A percentile compares a stretch with the other conserved stretches of the same genome.
Conservation (phyloP, 1,284 basidiomycete species). For the Ustilago curta region DNA sequence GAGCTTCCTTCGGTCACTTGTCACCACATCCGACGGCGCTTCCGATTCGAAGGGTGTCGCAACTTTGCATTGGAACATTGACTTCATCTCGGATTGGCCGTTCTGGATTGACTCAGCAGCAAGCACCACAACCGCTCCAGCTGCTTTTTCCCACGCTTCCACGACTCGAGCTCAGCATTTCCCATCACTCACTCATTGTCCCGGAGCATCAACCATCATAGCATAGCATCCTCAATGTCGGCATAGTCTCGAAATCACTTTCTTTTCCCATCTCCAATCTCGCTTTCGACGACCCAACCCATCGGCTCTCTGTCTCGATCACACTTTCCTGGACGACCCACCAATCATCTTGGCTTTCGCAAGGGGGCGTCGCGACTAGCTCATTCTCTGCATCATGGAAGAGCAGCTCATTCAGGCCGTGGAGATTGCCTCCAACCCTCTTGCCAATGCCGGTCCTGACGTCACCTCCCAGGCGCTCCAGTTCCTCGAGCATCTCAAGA, state of each 20-base stretch:
- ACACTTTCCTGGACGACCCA: neutral
- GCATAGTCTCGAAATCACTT: slow-evolving; percentile 8
- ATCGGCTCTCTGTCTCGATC: slow-evolving; percentile 1
- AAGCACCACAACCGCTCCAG: no score
- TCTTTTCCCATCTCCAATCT: neutral
- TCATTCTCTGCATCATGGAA: slow-evolving; percentile 50
- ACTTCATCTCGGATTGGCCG: no score
- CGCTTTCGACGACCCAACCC: neutral
- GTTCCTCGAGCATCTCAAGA: slow-evolving; percentile 81
- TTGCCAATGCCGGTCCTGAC: slow-evolving; percentile 71
- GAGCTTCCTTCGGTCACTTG: neutral
- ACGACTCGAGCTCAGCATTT: neutral
- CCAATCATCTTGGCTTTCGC: neutral
- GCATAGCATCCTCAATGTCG: slow-evolving; percentile 12
- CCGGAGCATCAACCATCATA: neutral
- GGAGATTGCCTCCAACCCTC: slow-evolving; percentile 82
- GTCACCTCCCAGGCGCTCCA: slow-evolving; percentile 80
- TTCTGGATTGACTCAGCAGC: no score
- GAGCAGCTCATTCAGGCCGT: slow-evolving; percentile 82
- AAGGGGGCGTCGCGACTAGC: neutral
- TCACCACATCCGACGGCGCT: neutral
- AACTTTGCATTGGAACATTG: no score
- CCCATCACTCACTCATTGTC: neutral
- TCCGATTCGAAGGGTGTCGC: neutral
- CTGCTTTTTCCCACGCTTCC: neutral